Evolutionary conservation across 1,284 basidiomycete genomes (phyloP), one percentile per base, ranked within the genome.

Genomic region (Heterobasidion parviporum): DNA sequence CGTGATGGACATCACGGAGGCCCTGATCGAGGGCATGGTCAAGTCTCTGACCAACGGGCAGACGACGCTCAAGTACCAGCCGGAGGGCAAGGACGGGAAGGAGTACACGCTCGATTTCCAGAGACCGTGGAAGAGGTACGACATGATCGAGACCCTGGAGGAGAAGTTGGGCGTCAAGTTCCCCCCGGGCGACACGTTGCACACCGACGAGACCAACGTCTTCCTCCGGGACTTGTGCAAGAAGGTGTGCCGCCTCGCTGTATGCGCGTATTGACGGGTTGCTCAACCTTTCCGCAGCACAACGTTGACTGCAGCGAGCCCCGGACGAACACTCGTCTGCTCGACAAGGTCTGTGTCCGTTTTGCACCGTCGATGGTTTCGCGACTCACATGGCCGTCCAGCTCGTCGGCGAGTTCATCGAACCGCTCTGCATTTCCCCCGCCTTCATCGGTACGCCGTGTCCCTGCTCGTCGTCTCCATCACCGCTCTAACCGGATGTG

Each of bases 231-330:
- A 92, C 26, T 74, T 98, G 53, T 92, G 89, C 68, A 76, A 76
- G 63, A 94, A 95, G 86, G 90, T 90, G 56, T 41, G 69, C 57
- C 15, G 12, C 1, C 8, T 44, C 26, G 26, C 33, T 12, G 8
- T 44, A 1, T 49, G 7, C 32, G 36, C n/a, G 10, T n/a, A 44
- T 50, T 45, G 35, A 34, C n/a, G 16, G 16, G 32, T 14, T 38
- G 10, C 60, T 64, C 46, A 65, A 48, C 15, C 44, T n/a, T 34
- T 8, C 46, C 46, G 46, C 61, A 92, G 92, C 91, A 98, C 75
- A 92, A 94, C 59, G 94, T 99, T n/a, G 94, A 98, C 36, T 99
- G 96, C 76, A 86, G 87, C 58, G 95, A 95, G 71, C 96, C 97
- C 38, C 86, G 93, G 63, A 98, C 96, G 45, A 98, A 92, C 65